Base-by-base conservation (phyloP, 1,139 yeast species). In the Saccharomyces hybrid region DNA sequence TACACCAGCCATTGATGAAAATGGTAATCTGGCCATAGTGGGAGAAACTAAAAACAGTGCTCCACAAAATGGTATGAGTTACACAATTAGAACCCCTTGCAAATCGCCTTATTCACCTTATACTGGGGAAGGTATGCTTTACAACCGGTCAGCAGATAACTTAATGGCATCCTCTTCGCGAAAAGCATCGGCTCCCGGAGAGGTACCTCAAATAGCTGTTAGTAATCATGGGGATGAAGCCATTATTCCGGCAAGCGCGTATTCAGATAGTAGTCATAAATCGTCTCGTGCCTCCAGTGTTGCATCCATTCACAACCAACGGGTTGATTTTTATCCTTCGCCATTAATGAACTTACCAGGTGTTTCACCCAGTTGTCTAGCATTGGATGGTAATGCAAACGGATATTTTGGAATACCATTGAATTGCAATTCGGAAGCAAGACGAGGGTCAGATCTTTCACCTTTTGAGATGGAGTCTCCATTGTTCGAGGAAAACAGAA, bases 1-100 rank as follows among this genome's bases (percentile, higher is more conserved):
- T 42, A 68, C 72, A 1, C 72, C 72, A 7, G 67, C 70, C 20
- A 65, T 69, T 49, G 72, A 69, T 55, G 72, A 69, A 47, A 64
- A 69, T 51, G 72, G 72, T 47, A 69, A 69, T 52, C 53, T 69
- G 55, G 65, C 68, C 3, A 65, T 66, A 11, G 64, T 66, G 13
- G 62, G 64, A 4, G 69, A 64, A 29, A 57, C 63, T 20, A 60
- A 56, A 28, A 46, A 48, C 54, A 14, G 11, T 58, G 49, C 49
- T 54, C 41, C 38, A 59, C 16, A 42, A 56, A n/a, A 26, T 55
- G 44, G 41, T 44, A 13, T 41, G 55, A 46, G 47, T 50, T 20
- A 50, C 60, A 8, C 58, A 56, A 11, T 29, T 49, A 16, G 51
- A 16, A 14, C 11, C 2, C 42, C 42, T 14, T 34, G 20, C 4